Evolutionary conservation across 176 grass and related monocot genomes (phyloP).

Genomic region (Oryza nivara): DNA sequence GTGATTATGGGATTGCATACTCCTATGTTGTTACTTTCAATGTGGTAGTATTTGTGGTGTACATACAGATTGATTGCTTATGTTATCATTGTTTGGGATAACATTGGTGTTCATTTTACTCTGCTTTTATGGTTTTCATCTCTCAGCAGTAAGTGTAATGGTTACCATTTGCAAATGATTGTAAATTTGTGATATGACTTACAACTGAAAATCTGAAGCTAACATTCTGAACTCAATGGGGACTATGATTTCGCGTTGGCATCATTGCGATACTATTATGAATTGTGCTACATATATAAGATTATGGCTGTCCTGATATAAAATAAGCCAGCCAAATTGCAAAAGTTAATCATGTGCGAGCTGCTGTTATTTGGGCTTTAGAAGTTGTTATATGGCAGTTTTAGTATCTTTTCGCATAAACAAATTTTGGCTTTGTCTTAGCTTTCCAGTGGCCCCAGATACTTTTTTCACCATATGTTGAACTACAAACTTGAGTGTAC

Average conservation of each 20-base stretch:
- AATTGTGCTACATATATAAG: too few relatives aligned
- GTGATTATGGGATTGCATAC: neutral
- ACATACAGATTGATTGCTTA: neutral
- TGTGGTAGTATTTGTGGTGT: neutral
- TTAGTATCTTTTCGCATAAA: neutral
- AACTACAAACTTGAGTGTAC: neutral
- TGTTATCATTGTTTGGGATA: neutral
- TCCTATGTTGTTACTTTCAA: neutral
- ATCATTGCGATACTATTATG: neutral
- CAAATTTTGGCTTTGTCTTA: neutral
- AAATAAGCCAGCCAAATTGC: neutral
- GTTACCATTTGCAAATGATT: neutral
- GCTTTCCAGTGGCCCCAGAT: neutral
- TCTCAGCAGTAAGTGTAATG: neutral
- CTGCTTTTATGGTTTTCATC: neutral
- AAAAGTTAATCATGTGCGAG: neutral
- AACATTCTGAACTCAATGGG: neutral
- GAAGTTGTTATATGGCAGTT: neutral
- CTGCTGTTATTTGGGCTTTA: neutral
- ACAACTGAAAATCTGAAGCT: neutral
- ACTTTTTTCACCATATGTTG: neutral
- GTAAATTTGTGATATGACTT: neutral
- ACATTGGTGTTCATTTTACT: neutral
- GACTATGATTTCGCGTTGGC: neutral
- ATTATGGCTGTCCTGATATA: neutral